Evolutionary conservation across 176 grass and related monocot genomes (phyloP), one percentile per base, ranked within the genome.

Genomic region (Carex littledalei): DNA sequence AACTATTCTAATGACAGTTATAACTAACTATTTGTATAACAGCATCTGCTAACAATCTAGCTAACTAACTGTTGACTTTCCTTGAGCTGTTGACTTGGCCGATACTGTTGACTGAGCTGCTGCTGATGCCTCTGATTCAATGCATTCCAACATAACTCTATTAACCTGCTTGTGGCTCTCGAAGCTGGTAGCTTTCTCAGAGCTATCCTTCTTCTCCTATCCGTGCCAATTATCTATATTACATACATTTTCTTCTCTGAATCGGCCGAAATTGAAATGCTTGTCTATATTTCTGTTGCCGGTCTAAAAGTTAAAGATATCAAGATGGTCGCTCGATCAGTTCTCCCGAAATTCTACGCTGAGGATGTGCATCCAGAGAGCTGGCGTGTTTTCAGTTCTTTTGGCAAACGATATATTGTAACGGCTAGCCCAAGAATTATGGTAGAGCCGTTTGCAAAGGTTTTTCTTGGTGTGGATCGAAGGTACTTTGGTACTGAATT

Each of bases 331-430:
- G 93, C 95, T 15, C 91, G 85, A 50, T 98, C 95, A 3, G 93
- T 99, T 37, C 88, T 99, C 20, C 93, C 97, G 21, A 90, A 52
- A 84, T 99, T 99, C 93, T 99, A 99, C 59, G 93, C 97, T 0
- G 91, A 85, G 67, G 97, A 96, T 87, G 91, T 99, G 12, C 97
- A 99, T 84, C 97, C 97, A 41, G 91, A 96, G 91, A 99, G 93
- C 76, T 99, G 97, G 97, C 73, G 91, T 45, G 93, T 99, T 65
- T 99, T 95, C 90, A 84, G 29, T 79, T 87, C 97, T 71, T 99
- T 87, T 55, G 93, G 97, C 35, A 89, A 50, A 86, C 49, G 88
- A 8, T 98, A 84, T 85, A 79, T 94, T 69, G 81, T 97, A 56
- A 97, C 94, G 2, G 94, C 91, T 22, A 97, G 90, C 86, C 91